Evolutionary conservation across 352 stramenopile species (phyloP), one percentile per base, ranked within the genome.

Genomic region (Phytophthora cryptogea): DNA sequence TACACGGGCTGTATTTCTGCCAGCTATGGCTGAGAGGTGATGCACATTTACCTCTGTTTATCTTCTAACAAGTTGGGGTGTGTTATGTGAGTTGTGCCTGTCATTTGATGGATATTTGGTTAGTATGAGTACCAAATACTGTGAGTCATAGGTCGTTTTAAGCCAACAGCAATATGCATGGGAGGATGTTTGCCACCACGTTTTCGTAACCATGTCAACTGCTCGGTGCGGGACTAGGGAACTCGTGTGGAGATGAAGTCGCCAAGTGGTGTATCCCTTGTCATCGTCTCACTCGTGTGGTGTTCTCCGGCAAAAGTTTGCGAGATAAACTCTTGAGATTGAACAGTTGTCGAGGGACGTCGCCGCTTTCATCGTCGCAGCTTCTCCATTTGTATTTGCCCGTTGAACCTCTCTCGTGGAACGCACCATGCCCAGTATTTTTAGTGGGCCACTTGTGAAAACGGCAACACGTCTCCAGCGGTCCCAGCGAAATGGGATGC

Each of bases 401-500:
- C 35, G 57, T 66, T 71, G 51, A 48, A 26, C 35, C 16, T 54
- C 40, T 51, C 43, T 41, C 20, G 35, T 59, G 45, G 48, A 64
- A 57, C 32, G 33, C 32, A 58, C 16, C 44, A 43, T 32, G 23
- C 35, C 27, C 41, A 54, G 32, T 71, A 71, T 71, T 68, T 68
- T 53, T 71, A 72, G 64, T 63, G 33, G 46, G 46, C 17, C n/a
- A 51, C 54, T 66, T 47, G 37, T 65, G 47, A 71, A 64, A 67
- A 63, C 47, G 57, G 63, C 40, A 50, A 62, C 62, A 59, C 47
- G 41, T 51, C 44, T 66, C 45, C 43, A 64, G 45, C 53, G 45
- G 39, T 63, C 47, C 61, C 47, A 60, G 45, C 58, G 58, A 72
- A 65, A 72, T 72, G 64, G 35, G 64, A 72, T 26, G 39, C 13